Evolutionary conservation across 2,329 filamentous ascomycete species (phyloP), one percentile per base, ranked within the genome.

Genomic region (Colletotrichum sp.): DNA sequence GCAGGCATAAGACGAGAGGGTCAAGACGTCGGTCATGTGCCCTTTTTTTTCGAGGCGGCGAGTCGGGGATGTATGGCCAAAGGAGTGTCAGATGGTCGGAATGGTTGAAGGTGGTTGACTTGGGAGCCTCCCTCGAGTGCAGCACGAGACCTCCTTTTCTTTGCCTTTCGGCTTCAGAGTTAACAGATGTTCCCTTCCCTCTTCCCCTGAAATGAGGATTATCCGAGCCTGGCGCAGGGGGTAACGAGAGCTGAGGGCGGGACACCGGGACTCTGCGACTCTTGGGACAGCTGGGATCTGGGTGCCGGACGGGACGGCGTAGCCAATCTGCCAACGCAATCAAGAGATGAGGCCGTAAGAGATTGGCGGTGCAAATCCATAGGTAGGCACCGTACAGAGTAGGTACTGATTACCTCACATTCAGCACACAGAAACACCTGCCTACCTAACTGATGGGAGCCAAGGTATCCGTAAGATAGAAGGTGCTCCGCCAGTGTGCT

Each of bases 181-280:
- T 61, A 48, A 68, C 57, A 72, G 63, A 72, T 48, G 21, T n/a
- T 61, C 59, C 39, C 63, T 55, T 43, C 32, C 39, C n/a, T 55
- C 28, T 36, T 26, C 61, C 61, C 70, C 74, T 76, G 57, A 76
- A 76, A 76, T 76, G 65, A 76, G 65, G 74, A 76, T 76, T 73
- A 66, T 69, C 74, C 74, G 64, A 60, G 28, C 64, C 64, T 75
- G 70, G 48, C 64, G 64, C 65, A 76, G 65, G 74, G 74, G 74
- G 55, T 14, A 16, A 61, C 43, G 43, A 52, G 43, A 52, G 43
- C 43, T 52, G 30, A 18, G 39, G 66, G 52, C 30, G 18, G 16
- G 30, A 71, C 66, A 67, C 39, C 30, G 55, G 24, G 55, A 59
- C 55, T 28, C 55, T 68, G 48, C 28, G 32, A 59, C 52, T 60